phyloP scores from a whole-genome alignment of 75 land plant species.

The Adiantum capillusveneris region DNA sequence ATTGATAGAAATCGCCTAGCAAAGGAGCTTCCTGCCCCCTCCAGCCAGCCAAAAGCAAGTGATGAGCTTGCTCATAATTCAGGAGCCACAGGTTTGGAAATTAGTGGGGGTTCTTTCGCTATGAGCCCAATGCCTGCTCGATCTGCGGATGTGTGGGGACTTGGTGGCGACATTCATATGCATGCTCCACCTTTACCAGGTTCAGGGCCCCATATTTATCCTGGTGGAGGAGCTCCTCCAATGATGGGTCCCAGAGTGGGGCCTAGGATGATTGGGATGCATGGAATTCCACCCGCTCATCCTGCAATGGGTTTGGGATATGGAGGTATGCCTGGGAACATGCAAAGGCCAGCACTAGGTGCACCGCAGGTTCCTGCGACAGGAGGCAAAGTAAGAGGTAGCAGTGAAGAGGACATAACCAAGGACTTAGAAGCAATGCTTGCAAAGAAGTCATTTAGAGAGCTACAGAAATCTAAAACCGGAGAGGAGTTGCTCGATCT shows the following conservation, averaged over 20 bases:
- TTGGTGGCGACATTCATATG: slow-evolving; percentile 27
- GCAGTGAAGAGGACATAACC: slow-evolving; percentile 70
- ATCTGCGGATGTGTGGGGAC: slow-evolving; percentile 46
- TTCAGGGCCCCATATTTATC: slow-evolving; percentile 35
- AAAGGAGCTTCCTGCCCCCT: slow-evolving; percentile 59
- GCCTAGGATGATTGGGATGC: slow-evolving; percentile 52
- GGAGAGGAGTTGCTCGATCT: slow-evolving; percentile 93
- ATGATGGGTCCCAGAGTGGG: slow-evolving; percentile 40
- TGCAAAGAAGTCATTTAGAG: slow-evolving; percentile 74
- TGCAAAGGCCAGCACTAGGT: slow-evolving; percentile 53
- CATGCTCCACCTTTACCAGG: slow-evolving; percentile 28
- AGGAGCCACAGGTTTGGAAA: slow-evolving; percentile 14
- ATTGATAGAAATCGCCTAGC: slow-evolving; percentile 57
- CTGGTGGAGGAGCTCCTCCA: slow-evolving; percentile 27
- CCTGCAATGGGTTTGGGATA: slow-evolving; percentile 22
- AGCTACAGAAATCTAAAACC: slow-evolving; percentile 76
- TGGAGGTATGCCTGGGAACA: slow-evolving; percentile 18
- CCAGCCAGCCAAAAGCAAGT: slow-evolving; percentile 11
- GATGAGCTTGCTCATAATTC: neutral
- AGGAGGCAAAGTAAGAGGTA: slow-evolving; percentile 16
- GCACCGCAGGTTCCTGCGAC: slow-evolving; percentile 8
- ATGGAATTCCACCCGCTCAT: slow-evolving; percentile 42
- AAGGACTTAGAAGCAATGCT: slow-evolving; percentile 84
- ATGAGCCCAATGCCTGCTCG: slow-evolving; percentile 23
- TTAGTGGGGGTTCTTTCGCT: slow-evolving; percentile 22